Evolutionary conservation across 108 stramenopile species (phyloP).

Genomic region (Chaetoceros tenuissimus): DNA sequence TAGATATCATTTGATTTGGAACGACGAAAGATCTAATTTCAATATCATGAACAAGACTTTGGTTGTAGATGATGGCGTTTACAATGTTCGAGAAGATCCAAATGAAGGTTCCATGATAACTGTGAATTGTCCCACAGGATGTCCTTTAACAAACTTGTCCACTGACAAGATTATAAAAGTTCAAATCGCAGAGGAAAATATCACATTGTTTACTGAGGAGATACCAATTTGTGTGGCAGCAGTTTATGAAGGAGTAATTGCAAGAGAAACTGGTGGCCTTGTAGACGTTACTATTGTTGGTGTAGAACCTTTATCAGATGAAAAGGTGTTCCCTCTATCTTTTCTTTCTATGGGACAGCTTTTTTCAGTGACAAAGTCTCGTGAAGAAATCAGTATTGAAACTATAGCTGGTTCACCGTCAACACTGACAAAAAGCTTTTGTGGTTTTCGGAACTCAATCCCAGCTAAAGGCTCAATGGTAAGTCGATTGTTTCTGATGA

Average conservation of each 20-base stretch:
- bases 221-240: slow-evolving; percentile 66
- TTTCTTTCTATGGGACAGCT: slow-evolving; percentile 15
- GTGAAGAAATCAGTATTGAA: slow-evolving; percentile 34
- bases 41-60: no score
- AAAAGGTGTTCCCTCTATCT: no score
- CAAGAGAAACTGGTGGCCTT: slow-evolving; percentile 15
- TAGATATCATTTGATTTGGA: no score
- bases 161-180: no score
- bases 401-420: slow-evolving; percentile 70
- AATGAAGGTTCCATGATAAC: slow-evolving; percentile 60
- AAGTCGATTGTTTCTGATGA: not conserved
- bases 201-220: slow-evolving; percentile 53
- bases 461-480: slow-evolving; percentile 42
- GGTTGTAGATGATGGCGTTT: slow-evolving; percentile 45
- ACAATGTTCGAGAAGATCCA: slow-evolving; percentile 52
- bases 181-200: no score
- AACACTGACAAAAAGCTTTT: slow-evolving; percentile 43
- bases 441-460: slow-evolving; percentile 51
- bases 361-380: slow-evolving; percentile 10
- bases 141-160: slow-evolving; percentile 8
- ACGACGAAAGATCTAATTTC: no score
- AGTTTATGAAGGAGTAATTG: slow-evolving; percentile 48
- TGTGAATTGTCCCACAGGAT: slow-evolving; percentile 36
- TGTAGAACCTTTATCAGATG: slow-evolving; percentile 7
- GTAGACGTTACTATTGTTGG: slow-evolving; percentile 33